Percentiles rank a stretch among this genome's conserved stretches.
Evolutionary conservation across 2,329 filamentous ascomycete species (phyloP).

Genomic region (Gremmenia infestans): DNA sequence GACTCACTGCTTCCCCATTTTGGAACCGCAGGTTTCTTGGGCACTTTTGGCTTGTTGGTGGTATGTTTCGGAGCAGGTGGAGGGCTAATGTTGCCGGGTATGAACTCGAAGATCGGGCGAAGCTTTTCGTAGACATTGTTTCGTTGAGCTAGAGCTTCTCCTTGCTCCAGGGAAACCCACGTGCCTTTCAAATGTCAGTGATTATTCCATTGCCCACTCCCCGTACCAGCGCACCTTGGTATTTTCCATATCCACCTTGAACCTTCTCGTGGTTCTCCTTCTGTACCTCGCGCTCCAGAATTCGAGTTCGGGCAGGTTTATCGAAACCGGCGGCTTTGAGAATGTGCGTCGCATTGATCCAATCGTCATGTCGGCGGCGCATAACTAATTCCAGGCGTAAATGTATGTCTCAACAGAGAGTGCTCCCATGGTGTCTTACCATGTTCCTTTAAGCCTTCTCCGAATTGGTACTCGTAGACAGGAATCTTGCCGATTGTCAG

Average conservation of each 20-base stretch:
- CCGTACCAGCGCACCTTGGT: conserved; percentile 62
- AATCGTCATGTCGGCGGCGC: conserved; percentile 87
- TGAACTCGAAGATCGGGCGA: conserved; percentile 82
- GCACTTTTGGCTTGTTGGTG: conserved; percentile 77
- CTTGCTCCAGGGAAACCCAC: conserved; percentile 86
- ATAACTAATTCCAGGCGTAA: conserved; percentile 51
- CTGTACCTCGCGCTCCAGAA: conserved; percentile 93
- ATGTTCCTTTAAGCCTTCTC: conserved; percentile 72
- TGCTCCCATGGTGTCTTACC: conserved; percentile 30
- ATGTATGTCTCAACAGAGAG: not conserved
- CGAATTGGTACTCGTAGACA: conserved; percentile 90
- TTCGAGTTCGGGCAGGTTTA: conserved; percentile 90
- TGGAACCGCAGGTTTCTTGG: conserved; percentile 61
- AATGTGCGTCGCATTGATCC: conserved; percentile 99
- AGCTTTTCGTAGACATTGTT: conserved; percentile 84
- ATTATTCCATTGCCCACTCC: not conserved
- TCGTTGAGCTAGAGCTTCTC: conserved; percentile 74
- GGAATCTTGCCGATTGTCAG: conserved; percentile 59
- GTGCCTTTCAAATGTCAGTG: conserved; percentile 56
- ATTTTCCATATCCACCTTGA: conserved; percentile 97
- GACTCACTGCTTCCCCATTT: conserved; percentile 48
- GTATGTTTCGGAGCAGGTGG: conserved; percentile 92
- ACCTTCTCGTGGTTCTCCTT: conserved; percentile 97
- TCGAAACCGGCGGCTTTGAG: conserved; percentile 95
- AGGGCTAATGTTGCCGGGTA: conserved; percentile 78